phyloP scores from a whole-genome alignment of 2,329 filamentous ascomycete genomes.

The Fusarium citri region DNA sequence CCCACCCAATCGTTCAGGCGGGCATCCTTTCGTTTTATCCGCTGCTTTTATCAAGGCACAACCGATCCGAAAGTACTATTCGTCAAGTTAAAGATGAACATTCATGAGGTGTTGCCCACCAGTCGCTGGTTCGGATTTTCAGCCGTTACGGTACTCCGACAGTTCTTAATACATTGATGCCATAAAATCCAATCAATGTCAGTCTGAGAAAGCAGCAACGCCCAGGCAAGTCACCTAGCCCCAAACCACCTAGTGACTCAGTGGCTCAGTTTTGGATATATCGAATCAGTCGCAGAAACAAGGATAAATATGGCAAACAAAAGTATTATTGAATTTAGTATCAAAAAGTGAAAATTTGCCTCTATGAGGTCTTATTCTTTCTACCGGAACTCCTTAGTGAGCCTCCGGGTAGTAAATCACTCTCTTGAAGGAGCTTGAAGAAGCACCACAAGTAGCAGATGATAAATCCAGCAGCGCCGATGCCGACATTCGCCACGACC shows the following conservation, averaged over 20 bases:
- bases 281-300: too few species aligned
- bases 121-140: background rate
- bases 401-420: conserved; percentile 59
- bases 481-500: conserved; percentile 89
- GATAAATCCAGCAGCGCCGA: conserved; percentile 86
- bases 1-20: background rate
- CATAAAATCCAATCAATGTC: background rate
- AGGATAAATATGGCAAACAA: background rate
- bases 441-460: conserved; percentile 94
- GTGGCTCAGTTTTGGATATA: background rate
- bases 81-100: background rate
- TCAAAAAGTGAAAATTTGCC: background rate
- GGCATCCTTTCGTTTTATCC: background rate
- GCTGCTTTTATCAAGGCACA: background rate
- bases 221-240: background rate
- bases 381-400: conserved; percentile 50
- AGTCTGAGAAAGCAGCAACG: background rate
- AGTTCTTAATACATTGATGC: background rate
- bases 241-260: background rate
- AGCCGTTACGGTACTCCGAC: background rate
- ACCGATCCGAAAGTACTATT: background rate
- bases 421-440: conserved; percentile 72
- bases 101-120: background rate
- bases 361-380: conserved; percentile 43
- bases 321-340: conserved; percentile 2